Evolutionary conservation across 148 eudicot species (phyloP), one percentile per base, ranked within the genome.

Genomic region (Agrostemma githago): DNA sequence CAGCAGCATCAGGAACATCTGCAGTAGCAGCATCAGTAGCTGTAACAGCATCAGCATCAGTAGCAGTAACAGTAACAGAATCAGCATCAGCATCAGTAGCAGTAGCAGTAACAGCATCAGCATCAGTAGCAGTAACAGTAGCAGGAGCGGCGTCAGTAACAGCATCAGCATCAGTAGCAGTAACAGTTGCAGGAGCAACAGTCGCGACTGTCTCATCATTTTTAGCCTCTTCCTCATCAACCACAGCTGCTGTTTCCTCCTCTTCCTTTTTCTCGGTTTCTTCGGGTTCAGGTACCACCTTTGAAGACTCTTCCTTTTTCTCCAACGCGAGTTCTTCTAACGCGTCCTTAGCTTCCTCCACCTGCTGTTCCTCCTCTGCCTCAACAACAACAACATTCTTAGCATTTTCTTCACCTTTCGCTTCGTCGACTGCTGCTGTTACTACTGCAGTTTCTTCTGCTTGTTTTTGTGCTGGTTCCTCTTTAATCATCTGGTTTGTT

Each of bases 241-340:
- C 53, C 70, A 10, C 72, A 7, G 43, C 19, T 5, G 34, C 37
- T 53, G 34, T 26, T 26, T 26, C 34, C 34, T 70, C 61, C 43
- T 51, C 72, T 12, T 38, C 72, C 6, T 51, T 53, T 20, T 58
- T 76, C 15, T 76, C 48, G 21, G 12, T 41, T 15, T 76, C 78
- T 41, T 76, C 72, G 6, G 79, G 79, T 53, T 76, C 79, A 46
- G 79, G 79, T 0, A 62, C 79, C 7, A 76, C 79, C 69, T 76
- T 76, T 1, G 74, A 76, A 53, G 79, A 76, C 26, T 70, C 79
- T 43, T 76, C 73, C 48, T 75, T 67, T 14, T 54, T 40, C 56
- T 75, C 72, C 57, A 42, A 43, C 21, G 37, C 61, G 7, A 70
- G n/a, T 54, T 68, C 65, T 58, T 75, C 43, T 34, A 60, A 1